Evolutionary conservation across 164 flowering plant genomes (phyloP), one percentile per base, ranked within the genome.

Genomic region (Chimonanthus salicifolius): DNA sequence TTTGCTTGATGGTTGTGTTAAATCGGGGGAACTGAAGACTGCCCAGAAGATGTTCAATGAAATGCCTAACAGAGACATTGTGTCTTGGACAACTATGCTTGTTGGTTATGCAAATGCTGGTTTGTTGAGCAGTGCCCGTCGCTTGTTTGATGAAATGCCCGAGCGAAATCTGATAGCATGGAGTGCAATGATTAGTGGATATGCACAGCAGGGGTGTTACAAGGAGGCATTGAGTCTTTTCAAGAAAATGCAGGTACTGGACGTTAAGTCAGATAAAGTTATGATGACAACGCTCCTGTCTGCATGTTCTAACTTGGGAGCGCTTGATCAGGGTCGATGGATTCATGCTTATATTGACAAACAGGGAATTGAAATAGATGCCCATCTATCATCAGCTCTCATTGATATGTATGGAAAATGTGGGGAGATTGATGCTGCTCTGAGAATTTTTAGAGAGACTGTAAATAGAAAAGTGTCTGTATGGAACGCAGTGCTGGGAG

Each of bases 381-480:
- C 75, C 49, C 69, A 80, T 68, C 73, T 80, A 54, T 76, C 79
- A 45, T 75, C 80, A 9, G 84, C 82, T 44, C 81, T 79, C 6
- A 78, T 83, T 70, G 81, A 83, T 67, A 79, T 83, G 86, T 82
- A 83, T 64, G 70, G 82, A 4, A 83, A 82, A 75, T 82, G 86
- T 51, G 86, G 86, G 8, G 60, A 67, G 47, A 67, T 83, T 58
- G 83, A 77, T 46, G 48, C 73, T 71, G 84, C 84, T 18, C 62
- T 50, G 5, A 6, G 47, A 62, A 76, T 83, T 15, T 83, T 79
- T 72, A 70, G 33, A 72, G 63, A 45, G 51, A 72, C 75, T 58
- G 43, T 67, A 4, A 21, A 54, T 49, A 71, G 69, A 44, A 80
- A 74, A 71, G 70, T 78, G 48, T 77, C 74, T 16, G 76, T 72